A percentile compares a stretch with the other conserved stretches of the same genome.
phyloP scores from a whole-genome alignment of 331 rosid species.

The Phaseolus coccineus region DNA sequence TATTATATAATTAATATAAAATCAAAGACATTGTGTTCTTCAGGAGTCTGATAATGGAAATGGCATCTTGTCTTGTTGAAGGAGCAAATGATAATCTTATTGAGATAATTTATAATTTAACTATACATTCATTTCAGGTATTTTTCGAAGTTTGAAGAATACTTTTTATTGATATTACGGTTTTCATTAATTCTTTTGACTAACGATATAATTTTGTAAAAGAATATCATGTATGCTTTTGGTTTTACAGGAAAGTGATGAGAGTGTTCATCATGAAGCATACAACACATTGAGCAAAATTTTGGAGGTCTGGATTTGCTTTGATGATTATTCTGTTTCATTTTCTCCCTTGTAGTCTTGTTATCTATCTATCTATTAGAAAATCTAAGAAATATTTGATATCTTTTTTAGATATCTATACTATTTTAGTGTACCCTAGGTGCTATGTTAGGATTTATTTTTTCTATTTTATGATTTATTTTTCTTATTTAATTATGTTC shows the following conservation, averaged over 20 bases:
- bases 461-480: too few relatives aligned
- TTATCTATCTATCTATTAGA: neutral
- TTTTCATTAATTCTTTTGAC: constrained; percentile 2
- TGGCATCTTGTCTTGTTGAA: constrained; percentile 74
- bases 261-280: constrained; percentile 61
- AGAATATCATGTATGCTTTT: constrained; percentile 24
- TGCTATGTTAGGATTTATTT: too few relatives aligned
- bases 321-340: constrained; percentile 14
- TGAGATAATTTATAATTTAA: constrained; percentile 68
- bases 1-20: constrained; percentile 23
- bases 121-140: constrained; percentile 72
- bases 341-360: neutral
- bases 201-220: constrained; percentile 30
- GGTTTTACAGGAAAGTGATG: constrained; percentile 61
- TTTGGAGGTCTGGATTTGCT: constrained; percentile 65
- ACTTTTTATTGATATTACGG: neutral
- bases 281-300: constrained; percentile 77
- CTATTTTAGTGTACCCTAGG: neutral
- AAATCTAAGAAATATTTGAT: too few relatives aligned
- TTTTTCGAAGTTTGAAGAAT: constrained; percentile 32
- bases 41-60: constrained; percentile 76
- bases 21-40: constrained; percentile 41
- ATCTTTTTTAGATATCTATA: too few relatives aligned
- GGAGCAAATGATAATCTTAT: constrained; percentile 81
- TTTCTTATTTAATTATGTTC: too few relatives aligned